A percentile compares a stretch with the other conserved stretches of the same genome.
phyloP scores from a whole-genome alignment of 257 asterid species.

The Primulina eburnea region DNA sequence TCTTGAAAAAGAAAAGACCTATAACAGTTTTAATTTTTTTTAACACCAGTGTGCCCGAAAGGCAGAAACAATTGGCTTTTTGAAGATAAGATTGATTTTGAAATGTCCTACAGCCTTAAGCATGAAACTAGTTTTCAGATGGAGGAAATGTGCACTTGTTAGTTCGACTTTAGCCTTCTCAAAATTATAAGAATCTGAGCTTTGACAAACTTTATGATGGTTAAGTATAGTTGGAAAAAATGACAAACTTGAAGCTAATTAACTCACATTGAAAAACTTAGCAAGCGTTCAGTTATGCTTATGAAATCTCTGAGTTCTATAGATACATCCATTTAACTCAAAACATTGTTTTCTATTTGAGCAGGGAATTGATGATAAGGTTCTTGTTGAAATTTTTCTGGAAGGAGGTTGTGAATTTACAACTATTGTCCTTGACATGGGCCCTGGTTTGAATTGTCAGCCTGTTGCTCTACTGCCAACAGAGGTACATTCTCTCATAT shows the following conservation, averaged over 20 bases:
- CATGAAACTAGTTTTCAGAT: neutral
- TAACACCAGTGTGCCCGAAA: neutral
- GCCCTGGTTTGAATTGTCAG: constrained; percentile 57
- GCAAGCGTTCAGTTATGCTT: neutral
- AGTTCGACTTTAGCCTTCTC: neutral
- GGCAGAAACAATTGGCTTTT: neutral
- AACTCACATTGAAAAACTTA: neutral
- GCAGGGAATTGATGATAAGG: constrained; percentile 88
- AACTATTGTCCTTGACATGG: constrained; percentile 78
- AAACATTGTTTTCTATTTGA: constrained; percentile 19
- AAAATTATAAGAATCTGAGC: neutral
- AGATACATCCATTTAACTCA: constrained; percentile 17
- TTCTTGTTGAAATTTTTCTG: constrained; percentile 70
- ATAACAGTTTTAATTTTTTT: neutral
- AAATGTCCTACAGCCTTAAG: neutral
- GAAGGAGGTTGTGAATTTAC: constrained; percentile 93
- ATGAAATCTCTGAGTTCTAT: constrained; percentile 23
- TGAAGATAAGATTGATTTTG: neutral
- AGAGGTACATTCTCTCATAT: constrained; percentile 43
- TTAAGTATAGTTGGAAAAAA: neutral
- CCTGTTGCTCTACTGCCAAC: constrained; percentile 87
- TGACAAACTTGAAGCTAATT: neutral
- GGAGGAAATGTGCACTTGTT: neutral
- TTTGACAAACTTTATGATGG: no score
- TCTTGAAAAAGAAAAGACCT: neutral